phyloP scores from a whole-genome alignment of 768 basidiomycete genomes.

The Mycena venus region DNA sequence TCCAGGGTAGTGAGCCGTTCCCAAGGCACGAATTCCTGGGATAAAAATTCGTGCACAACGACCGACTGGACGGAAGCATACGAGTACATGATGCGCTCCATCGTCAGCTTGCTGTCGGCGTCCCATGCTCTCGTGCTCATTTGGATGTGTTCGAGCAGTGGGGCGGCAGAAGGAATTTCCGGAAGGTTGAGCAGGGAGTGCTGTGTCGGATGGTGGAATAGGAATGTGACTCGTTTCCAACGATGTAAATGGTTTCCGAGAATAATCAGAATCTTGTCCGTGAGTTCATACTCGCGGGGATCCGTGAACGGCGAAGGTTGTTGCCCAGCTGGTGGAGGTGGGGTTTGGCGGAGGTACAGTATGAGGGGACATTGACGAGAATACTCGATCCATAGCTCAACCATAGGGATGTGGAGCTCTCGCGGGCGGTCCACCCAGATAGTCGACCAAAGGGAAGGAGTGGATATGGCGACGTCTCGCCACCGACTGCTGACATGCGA shows the following conservation, averaged over 20 bases:
- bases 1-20: constrained; percentile 25
- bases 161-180: neutral
- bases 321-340: neutral
- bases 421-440: constrained; percentile 33
- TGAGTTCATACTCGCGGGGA: constrained; percentile 24
- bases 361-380: constrained; percentile 21
- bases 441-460: constrained; percentile 40
- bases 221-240: constrained; percentile 30
- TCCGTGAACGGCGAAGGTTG: neutral
- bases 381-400: constrained; percentile 28
- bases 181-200: constrained; percentile 21
- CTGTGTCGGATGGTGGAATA: constrained; percentile 18
- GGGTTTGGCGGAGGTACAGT: constrained; percentile 31
- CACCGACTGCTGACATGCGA: constrained; percentile 41
- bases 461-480: constrained; percentile 37
- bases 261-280: constrained; percentile 21
- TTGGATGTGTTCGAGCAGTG: constrained; percentile 29
- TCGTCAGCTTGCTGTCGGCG: neutral
- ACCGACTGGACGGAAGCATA: constrained; percentile 23
- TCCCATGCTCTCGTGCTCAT: constrained; percentile 22
- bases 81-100: constrained; percentile 26
- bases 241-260: constrained; percentile 23
- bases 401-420: constrained; percentile 24
- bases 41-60: constrained; percentile 19
- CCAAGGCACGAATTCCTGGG: constrained; percentile 24